Evolutionary conservation across 371 early-diverging fungal genomes (phyloP).

Genomic region (Choanephora cucurbitarum): DNA sequence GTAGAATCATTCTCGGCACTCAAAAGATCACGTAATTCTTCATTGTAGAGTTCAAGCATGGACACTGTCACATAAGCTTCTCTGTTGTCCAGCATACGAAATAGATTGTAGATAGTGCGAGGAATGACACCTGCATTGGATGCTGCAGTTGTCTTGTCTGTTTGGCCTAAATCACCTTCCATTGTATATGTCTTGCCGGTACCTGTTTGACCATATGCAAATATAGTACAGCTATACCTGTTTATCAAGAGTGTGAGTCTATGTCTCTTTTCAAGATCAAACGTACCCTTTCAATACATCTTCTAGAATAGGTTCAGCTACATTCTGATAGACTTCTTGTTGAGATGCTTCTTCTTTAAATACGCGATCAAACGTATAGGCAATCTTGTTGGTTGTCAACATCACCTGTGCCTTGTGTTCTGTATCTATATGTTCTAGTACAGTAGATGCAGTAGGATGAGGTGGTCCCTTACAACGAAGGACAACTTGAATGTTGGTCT

Average conservation of each 20-base stretch:
- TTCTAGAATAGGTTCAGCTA: slow-evolving; percentile 81
- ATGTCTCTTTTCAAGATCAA: slow-evolving; percentile 23
- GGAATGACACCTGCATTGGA: slow-evolving; percentile 88
- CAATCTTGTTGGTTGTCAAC: slow-evolving; percentile 54
- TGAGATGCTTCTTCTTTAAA: slow-evolving; percentile 88
- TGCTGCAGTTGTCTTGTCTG: slow-evolving; percentile 19
- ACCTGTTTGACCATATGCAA: slow-evolving; percentile 96
- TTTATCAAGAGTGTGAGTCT: slow-evolving; percentile 10
- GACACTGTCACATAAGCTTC: slow-evolving; percentile 84
- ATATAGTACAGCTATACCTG: slow-evolving; percentile 94
- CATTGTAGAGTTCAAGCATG: slow-evolving; percentile 98
- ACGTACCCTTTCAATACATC: slow-evolving; percentile 61
- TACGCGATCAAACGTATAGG: slow-evolving; percentile 90
- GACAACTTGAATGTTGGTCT: not conserved
- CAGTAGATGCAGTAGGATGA: not conserved
- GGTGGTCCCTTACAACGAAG: not conserved
- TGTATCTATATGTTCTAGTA: slow-evolving; percentile 6
- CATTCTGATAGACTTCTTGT: slow-evolving; percentile 78
- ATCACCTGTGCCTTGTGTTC: slow-evolving; percentile 24
- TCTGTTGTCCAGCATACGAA: slow-evolving; percentile 64
- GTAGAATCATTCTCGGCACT: slow-evolving; percentile 43
- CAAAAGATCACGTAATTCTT: slow-evolving; percentile 93
- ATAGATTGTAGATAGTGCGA: slow-evolving; percentile 81
- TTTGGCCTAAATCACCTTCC: slow-evolving; percentile 76
- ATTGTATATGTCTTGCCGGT: slow-evolving; percentile 92